Base-by-base conservation (phyloP, 2,329 filamentous ascomycete species). In the Colletotrichum godetiae region DNA sequence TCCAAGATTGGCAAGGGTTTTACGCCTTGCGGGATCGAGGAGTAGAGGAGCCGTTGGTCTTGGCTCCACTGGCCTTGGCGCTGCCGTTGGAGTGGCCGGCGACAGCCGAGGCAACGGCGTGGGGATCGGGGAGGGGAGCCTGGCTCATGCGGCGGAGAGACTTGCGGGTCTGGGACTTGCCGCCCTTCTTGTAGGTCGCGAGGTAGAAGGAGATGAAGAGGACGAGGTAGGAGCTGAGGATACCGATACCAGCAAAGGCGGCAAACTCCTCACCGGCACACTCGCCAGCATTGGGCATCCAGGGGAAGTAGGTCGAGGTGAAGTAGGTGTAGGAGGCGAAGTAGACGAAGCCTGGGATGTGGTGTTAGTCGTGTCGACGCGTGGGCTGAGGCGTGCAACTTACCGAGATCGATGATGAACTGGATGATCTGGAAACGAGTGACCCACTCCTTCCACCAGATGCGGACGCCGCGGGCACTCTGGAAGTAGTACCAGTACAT, bases 401-500 rank as follows among this genome's bases (percentile, higher is more conserved):
- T 91, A 95, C 94, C 95, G 75, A 98, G 93, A 85, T 98, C 96
- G 84, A 98, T 96, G 83, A 98, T 90, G 87, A 98, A 98, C 84
- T 98, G 96, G 80, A 94, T 91, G 84, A 98, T 98, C 86, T 98
- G 96, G 81, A 98, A 93, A 81, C 95, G 94, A 79, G 96, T 98
- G 82, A 98, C 97, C 93, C 96, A 98, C 87, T 98, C 95, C 93
- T 98, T 98, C 96, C 96, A 98, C 95, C 95, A 98, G 86, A 98
- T 97, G 80, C 92, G 93, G 84, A 98, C 91, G 78, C 97, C 97
- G 78, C 96, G 95, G 68, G 96, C 95, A 81, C 94, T 96, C 90
- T 98, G 96, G 92, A 98, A 98, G 91, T 98, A 98, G 92, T 98
- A 98, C 95, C 95, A 98, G 92, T 98, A 98, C 96, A 98, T 98